Conservation (phyloP, 176 grass and related monocot species). For the Eragrostis nindensis region DNA sequence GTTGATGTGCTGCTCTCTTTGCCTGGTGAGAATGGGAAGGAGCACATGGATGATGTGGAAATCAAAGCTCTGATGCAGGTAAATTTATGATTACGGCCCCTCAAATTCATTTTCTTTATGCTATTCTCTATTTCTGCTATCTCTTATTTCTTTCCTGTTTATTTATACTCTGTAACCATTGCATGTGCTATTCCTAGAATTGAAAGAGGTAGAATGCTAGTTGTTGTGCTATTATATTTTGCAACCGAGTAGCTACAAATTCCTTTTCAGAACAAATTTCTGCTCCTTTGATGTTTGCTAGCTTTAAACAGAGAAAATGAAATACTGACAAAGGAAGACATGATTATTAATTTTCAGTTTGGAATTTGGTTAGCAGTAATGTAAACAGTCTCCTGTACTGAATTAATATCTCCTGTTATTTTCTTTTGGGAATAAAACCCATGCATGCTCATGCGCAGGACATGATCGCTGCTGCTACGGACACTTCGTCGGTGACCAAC, state of each 20-base stretch:
- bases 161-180: slow-evolving; percentile 5
- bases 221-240: slow-evolving; percentile 11
- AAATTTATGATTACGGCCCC: slow-evolving; percentile 4
- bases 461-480: slow-evolving; percentile 83
- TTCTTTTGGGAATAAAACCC: not conserved
- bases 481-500: slow-evolving; percentile 76
- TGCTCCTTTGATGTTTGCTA: too few species aligned
- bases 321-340: too few species aligned
- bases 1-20: slow-evolving; percentile 84
- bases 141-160: not conserved
- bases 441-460: slow-evolving; percentile 46
- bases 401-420: slow-evolving; percentile 7
- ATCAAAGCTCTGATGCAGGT: slow-evolving; percentile 98
- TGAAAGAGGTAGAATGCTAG: not conserved
- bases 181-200: slow-evolving; percentile 3
- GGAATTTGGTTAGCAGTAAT: not conserved
- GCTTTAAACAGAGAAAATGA: too few species aligned
- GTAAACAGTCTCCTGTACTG: not conserved
- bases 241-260: not conserved
- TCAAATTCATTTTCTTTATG: slow-evolving; percentile 39
- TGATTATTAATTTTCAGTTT: not conserved
- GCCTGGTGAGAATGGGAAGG: slow-evolving; percentile 77
- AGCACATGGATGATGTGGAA: slow-evolving; percentile 78
- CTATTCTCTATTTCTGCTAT: slow-evolving; percentile 1
- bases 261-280: not conserved